phyloP scores from a whole-genome alignment of 148 eudicot species.

The Linanthus parryae region DNA sequence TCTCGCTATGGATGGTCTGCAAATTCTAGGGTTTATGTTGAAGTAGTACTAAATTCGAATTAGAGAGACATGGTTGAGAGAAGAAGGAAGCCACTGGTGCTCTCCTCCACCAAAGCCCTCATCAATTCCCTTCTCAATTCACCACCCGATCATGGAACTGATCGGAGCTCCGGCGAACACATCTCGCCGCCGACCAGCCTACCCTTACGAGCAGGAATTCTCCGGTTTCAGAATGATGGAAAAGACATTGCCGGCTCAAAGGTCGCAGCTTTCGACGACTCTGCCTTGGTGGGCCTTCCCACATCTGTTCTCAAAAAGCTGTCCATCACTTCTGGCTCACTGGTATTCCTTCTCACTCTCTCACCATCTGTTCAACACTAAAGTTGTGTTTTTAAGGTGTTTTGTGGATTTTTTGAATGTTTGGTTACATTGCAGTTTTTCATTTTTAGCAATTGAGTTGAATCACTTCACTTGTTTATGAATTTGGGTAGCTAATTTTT shows the following conservation, averaged over 20 bases:
- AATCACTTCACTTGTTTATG: no score
- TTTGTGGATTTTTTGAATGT: background rate
- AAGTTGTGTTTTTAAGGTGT: background rate
- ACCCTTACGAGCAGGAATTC: constrained; percentile 57
- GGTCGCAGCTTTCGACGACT: constrained; percentile 36
- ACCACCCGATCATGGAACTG: constrained; percentile 5
- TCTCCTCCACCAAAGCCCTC: constrained; percentile 72
- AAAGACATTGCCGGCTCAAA: constrained; percentile 14
- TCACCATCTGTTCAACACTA: background rate
- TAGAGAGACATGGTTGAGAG: constrained; percentile 42
- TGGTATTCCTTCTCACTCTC: constrained; percentile 30
- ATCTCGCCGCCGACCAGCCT: constrained; percentile 17
- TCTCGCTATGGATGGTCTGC: no score
- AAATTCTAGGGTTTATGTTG: no score
- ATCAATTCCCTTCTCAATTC: constrained; percentile 33
- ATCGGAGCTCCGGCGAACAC: constrained; percentile 12
- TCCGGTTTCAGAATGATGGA: constrained; percentile 29
- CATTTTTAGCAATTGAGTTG: no score
- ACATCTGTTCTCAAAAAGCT: constrained; percentile 58
- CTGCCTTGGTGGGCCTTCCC: constrained; percentile 71
- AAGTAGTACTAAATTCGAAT: no score
- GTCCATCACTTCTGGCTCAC: constrained; percentile 67
- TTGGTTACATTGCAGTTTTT: no score
- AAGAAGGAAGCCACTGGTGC: constrained; percentile 79
- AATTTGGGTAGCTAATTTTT: no score